phyloP scores from a whole-genome alignment of 1,139 yeast genomes.

The Suhomyces guaymorum region DNA sequence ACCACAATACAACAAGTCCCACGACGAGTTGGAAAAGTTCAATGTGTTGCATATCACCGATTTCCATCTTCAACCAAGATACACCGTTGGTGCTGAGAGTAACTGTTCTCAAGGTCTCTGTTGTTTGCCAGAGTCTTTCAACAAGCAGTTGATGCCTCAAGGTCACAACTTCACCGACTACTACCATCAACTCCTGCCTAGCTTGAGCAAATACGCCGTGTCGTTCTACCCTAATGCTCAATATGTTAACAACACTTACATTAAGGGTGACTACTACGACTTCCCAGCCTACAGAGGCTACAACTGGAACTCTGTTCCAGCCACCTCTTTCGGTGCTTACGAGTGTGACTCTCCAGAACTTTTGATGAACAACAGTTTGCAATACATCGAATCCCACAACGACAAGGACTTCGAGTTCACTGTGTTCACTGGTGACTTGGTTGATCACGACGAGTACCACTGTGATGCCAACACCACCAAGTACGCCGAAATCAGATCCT shows the following conservation, averaged over 20 bases:
- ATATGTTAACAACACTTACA: constrained; percentile 44
- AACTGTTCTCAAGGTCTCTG: constrained; percentile 55
- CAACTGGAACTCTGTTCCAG: constrained; percentile 49
- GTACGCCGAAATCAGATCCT: constrained; percentile 52
- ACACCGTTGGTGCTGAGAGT: constrained; percentile 58
- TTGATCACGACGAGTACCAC: constrained; percentile 56
- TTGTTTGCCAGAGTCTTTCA: constrained; percentile 46
- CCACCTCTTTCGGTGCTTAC: constrained; percentile 62
- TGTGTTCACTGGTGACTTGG: constrained; percentile 69
- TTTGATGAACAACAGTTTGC: constrained; percentile 56
- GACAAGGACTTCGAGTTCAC: constrained; percentile 53
- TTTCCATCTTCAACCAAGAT: constrained; percentile 61
- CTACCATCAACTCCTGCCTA: constrained; percentile 22
- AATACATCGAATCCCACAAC: constrained; percentile 36
- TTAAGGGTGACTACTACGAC: constrained; percentile 43
- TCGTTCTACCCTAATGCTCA: constrained; percentile 37
- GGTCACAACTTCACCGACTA: constrained; percentile 37
- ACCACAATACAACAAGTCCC: constrained; percentile 25
- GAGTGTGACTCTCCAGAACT: constrained; percentile 65
- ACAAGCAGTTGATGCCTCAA: constrained; percentile 22
- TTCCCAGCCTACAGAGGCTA: constrained; percentile 40
- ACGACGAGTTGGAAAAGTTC: constrained; percentile 30
- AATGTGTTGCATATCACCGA: constrained; percentile 67
- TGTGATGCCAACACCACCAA: constrained; percentile 51
- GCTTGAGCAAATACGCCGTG: constrained; percentile 20